Evolutionary conservation across 1,284 basidiomycete species (phyloP), one percentile per base, ranked within the genome.

Genomic region (Moesziomyces sp.): DNA sequence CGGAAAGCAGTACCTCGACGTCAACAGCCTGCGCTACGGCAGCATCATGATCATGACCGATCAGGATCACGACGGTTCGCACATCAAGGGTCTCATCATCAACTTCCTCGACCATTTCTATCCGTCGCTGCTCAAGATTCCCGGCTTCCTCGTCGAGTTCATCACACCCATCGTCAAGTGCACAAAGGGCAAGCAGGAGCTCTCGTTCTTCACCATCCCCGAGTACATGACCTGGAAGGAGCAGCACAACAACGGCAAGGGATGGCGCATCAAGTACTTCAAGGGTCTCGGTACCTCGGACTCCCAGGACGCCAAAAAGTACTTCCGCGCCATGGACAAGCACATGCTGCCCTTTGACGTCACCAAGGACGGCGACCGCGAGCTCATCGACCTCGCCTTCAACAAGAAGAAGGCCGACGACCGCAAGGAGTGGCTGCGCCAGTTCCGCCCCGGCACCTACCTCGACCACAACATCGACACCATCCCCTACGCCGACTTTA

Each of bases 401-500:
- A 98, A 93, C 87, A 99, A 99, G 89, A 99, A 98, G 88, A 98
- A 97, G 85, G 93, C 95, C 0, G 97, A 99, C 75, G 94, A 99
- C 21, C 92, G 97, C 51, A 99, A 99, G 85, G 97, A 99, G 74
- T 99, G 97, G 97, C 87, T 99, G 13, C 88, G 96, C 26, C 91
- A 94, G 76, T 97, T 95, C 87, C 93, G 94, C 90, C 94, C 96
- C 34, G 97, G 97, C 40, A 99, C 97, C 1, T 98, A 88, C 85
- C 88, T 99, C 30, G 91, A 99, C 84, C 96, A 99, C 85, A 90
- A 91, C 70, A 89, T 93, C 49, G 89, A 91, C 55, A 90, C 93
- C 80, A 92, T 99, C 61, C 90, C 93, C 0, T 92, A 91, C 82
- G 89, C 91, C 2, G 95, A 99, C 82, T 99, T 99, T 84, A 95